Percentiles rank a stretch among this genome's conserved stretches.
Conservation (phyloP, 495 filamentous ascomycete species). For the Trichoderma virens region DNA sequence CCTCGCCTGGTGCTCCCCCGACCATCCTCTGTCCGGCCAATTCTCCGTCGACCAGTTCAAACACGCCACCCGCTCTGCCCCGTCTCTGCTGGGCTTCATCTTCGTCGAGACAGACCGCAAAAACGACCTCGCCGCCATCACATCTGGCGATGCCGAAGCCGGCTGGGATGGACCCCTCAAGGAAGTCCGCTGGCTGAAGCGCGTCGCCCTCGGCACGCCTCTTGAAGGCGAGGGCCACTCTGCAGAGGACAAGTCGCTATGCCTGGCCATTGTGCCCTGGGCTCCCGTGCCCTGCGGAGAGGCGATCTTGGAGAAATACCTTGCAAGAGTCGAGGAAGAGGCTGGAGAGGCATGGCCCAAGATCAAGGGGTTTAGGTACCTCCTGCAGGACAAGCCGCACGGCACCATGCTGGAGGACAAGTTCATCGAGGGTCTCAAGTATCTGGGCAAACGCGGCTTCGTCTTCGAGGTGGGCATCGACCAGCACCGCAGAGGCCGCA, state of each 20-base stretch:
- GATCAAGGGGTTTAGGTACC: slow-evolving; percentile 64
- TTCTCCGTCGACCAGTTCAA: slow-evolving; percentile 52
- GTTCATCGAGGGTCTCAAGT: slow-evolving; percentile 63
- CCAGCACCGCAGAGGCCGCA: slow-evolving; percentile 55
- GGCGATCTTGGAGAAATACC: slow-evolving; percentile 41
- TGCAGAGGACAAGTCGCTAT: slow-evolving; percentile 39
- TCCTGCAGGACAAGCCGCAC: slow-evolving; percentile 66
- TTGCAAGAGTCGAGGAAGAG: slow-evolving; percentile 41
- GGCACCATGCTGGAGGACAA: slow-evolving; percentile 50
- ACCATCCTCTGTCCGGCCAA: slow-evolving; percentile 52
- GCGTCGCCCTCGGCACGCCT: slow-evolving; percentile 54
- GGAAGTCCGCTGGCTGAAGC: slow-evolving; percentile 59
- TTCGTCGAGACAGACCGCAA: slow-evolving; percentile 76
- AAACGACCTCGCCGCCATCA: slow-evolving; percentile 43
- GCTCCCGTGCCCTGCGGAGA: slow-evolving; percentile 63
- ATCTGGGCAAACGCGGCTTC: slow-evolving; percentile 53
- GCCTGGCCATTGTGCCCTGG: slow-evolving; percentile 69
- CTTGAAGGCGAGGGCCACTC: slow-evolving; percentile 52
- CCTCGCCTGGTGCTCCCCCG: slow-evolving; percentile 56
- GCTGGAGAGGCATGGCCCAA: slow-evolving; percentile 39
- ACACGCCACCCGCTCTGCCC: slow-evolving; percentile 23
- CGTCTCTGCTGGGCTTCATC: slow-evolving; percentile 56
- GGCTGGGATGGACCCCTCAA: slow-evolving; percentile 50
- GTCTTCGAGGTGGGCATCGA: slow-evolving; percentile 81
- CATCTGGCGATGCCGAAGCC: slow-evolving; percentile 31